These are phyloP conservation scores for Solidago caesia DNA, from an alignment of 129 eudicot species.

Conservation along the genomic window DNA sequence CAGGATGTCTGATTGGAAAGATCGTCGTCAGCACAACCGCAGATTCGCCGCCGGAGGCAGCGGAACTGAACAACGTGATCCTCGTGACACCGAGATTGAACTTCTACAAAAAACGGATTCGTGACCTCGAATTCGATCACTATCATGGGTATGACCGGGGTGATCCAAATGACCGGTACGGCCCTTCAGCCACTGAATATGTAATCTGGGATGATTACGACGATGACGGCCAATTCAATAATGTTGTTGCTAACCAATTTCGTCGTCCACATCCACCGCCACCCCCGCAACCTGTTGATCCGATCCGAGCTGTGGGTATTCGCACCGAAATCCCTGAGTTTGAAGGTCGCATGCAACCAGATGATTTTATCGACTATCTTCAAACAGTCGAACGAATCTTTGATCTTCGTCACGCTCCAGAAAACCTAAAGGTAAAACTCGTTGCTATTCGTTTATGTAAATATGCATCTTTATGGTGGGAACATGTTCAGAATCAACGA, in stretches of 20 bases:
- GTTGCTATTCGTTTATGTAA: not conserved
- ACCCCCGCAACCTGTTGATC: conserved; percentile 8
- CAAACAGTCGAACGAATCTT: not conserved
- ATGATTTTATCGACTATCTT: not conserved
- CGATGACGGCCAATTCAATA: no score
- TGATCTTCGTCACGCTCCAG: not conserved
- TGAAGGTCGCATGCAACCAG: conserved; percentile 8
- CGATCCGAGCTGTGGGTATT: not conserved
- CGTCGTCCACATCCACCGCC: no score
- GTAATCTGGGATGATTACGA: no score
- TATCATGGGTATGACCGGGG: no score
- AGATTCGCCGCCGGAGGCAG: conserved; percentile 1
- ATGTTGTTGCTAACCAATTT: no score
- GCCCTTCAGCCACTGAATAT: no score
- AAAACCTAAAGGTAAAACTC: not conserved
- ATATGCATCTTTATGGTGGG: no score
- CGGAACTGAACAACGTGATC: not conserved
- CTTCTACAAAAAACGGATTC: not conserved
- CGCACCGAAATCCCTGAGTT: conserved; percentile 6
- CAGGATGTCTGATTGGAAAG: no score
- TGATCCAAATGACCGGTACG: no score
- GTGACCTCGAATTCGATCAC: conserved; percentile 1
- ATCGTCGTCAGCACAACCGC: not conserved
- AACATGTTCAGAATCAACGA: not conserved
- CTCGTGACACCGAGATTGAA: conserved; percentile 12